Conservation (phyloP, 2,329 filamentous ascomycete genomes). For the Aspergillus sp. region DNA sequence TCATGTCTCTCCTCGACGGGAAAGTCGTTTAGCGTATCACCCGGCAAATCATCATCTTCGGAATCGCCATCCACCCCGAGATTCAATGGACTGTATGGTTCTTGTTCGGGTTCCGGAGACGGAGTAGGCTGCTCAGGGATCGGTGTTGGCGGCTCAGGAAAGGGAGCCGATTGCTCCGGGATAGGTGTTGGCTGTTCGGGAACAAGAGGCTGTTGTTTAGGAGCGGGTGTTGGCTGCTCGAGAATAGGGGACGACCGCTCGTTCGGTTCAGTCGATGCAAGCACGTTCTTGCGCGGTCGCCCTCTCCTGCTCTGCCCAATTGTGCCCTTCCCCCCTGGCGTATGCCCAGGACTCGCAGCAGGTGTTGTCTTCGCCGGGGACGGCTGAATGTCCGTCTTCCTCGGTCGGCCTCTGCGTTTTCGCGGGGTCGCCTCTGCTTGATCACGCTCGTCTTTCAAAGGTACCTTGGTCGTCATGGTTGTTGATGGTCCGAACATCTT, state of each 20-base stretch:
- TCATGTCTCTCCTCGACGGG: constrained; percentile 2
- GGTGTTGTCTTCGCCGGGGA: constrained; percentile 28
- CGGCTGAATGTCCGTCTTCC: constrained; percentile 30
- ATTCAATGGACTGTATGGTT: constrained; percentile 20
- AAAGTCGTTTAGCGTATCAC: constrained; percentile 1
- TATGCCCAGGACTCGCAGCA: constrained; percentile 24
- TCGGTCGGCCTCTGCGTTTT: constrained; percentile 34
- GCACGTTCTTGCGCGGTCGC: constrained; percentile 30
- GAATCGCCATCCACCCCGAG: constrained; percentile 20
- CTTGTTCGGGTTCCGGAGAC: constrained; percentile 7
- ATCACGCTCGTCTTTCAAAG: constrained; percentile 32
- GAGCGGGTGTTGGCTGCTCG: not conserved
- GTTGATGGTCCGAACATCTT: constrained; percentile 22
- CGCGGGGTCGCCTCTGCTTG: constrained; percentile 30
- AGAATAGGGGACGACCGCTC: not conserved
- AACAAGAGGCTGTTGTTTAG: no score
- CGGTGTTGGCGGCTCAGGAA: constrained; percentile 6
- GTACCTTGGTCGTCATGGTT: constrained; percentile 34
- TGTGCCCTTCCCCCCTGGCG: constrained; percentile 20
- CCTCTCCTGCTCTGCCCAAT: constrained; percentile 29
- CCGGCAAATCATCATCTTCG: constrained; percentile 15
- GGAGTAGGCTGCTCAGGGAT: not conserved
- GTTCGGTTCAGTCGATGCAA: constrained; percentile 11
- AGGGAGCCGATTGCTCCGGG: constrained; percentile 3
- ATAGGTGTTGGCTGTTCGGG: not conserved